Conservation (phyloP, 2,329 filamentous ascomycete genomes). For the Fusarium sp. region DNA sequence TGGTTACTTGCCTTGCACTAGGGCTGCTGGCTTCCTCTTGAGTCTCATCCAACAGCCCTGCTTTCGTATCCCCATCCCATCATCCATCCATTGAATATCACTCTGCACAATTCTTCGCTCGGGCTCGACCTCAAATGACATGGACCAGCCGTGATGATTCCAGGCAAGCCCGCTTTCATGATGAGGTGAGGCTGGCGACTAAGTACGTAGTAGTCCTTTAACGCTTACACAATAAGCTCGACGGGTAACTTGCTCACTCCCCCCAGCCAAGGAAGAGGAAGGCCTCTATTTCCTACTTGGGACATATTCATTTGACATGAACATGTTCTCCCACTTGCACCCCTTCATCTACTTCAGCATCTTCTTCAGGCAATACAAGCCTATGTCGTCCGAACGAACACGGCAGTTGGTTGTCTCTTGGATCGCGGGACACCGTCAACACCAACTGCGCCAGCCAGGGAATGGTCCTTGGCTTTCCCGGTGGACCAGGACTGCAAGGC, state of each 20-base stretch:
- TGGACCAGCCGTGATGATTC: neutral
- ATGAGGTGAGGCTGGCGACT: neutral
- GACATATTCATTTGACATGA: neutral
- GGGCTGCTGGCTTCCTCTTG: neutral
- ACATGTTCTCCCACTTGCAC: neutral
- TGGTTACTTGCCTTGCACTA: conserved; percentile 3
- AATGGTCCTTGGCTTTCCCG: conserved; percentile 12
- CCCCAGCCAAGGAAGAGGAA: neutral
- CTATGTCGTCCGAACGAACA: neutral
- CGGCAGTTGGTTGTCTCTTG: conserved; percentile 23
- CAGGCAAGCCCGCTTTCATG: neutral
- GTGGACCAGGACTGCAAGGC: conserved; percentile 37
- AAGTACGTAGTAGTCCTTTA: neutral
- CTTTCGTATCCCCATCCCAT: neutral
- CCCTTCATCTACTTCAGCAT: neutral
- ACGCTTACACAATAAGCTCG: neutral
- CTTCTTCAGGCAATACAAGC: neutral
- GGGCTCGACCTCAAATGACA: neutral
- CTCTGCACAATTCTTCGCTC: neutral
- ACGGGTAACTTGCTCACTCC: neutral
- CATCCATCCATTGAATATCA: neutral
- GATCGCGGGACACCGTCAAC: conserved; percentile 23
- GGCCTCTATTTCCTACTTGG: neutral
- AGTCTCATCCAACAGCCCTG: conserved; percentile 8
- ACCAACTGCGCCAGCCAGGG: conserved; percentile 28